Conservation (phyloP, 495 filamentous ascomycete species). For the Aeminium ludgeri region DNA sequence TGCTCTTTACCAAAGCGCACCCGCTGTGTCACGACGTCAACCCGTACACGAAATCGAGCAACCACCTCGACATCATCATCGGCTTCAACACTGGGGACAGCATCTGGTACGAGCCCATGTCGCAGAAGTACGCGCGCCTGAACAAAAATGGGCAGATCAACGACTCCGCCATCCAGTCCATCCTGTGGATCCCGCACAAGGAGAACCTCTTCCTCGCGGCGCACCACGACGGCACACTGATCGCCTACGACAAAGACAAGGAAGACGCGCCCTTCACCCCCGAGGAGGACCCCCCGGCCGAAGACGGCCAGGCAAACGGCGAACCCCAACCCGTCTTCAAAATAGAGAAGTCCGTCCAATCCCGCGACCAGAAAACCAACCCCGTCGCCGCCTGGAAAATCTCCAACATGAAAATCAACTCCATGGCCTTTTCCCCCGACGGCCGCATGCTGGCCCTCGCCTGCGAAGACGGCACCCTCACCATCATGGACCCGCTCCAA, state of each 20-base stretch:
- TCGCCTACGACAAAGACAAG: slow-evolving; percentile 98
- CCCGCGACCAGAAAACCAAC: slow-evolving; percentile 82
- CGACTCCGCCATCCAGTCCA: slow-evolving; percentile 63
- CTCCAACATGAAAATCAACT: slow-evolving; percentile 74
- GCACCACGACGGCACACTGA: slow-evolving; percentile 80
- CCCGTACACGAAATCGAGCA: slow-evolving; percentile 53
- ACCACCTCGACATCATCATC: slow-evolving; percentile 81
- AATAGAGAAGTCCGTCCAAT: slow-evolving; percentile 76
- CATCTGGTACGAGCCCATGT: slow-evolving; percentile 96
- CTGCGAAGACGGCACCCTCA: slow-evolving; percentile 75
- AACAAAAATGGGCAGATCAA: slow-evolving; percentile 96
- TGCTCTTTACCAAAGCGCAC: slow-evolving; percentile 90
- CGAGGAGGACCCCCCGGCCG: slow-evolving; percentile 26
- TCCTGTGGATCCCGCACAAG: slow-evolving; percentile 86
- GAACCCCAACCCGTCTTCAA: slow-evolving; percentile 24
- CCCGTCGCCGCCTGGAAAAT: slow-evolving; percentile 83
- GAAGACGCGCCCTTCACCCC: slow-evolving; percentile 67
- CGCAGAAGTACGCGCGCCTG: slow-evolving; percentile 83
- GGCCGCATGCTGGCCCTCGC: slow-evolving; percentile 75
- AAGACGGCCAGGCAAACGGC: slow-evolving; percentile 26
- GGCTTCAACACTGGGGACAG: slow-evolving; percentile 92
- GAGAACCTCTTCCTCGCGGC: slow-evolving; percentile 86
- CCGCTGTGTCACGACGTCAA: slow-evolving; percentile 93
- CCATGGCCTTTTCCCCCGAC: slow-evolving; percentile 79
- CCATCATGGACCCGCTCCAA: slow-evolving; percentile 78